Percentiles rank a stretch among this genome's conserved stretches.
Evolutionary conservation across 1,284 basidiomycete species (phyloP).

Genomic region (Ustilago curta): DNA sequence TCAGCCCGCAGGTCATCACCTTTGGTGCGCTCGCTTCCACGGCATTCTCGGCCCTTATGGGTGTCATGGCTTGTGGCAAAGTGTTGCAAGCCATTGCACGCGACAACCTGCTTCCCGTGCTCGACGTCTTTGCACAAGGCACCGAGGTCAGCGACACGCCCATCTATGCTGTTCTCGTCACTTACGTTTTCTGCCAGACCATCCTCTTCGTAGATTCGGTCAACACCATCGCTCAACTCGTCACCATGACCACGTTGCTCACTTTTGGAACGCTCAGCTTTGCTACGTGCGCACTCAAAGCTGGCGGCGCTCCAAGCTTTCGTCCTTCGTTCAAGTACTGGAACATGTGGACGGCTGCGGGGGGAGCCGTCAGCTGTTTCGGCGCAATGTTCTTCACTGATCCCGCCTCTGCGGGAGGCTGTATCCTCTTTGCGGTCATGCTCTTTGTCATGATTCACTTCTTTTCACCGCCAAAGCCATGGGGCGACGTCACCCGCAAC

Average conservation of each 20-base stretch:
- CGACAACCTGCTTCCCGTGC: conserved; percentile 64
- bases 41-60: conserved; percentile 68
- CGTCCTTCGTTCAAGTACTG: conserved; percentile 69
- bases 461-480: conserved; percentile 67
- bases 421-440: conserved; percentile 61
- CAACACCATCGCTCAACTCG: conserved; percentile 68
- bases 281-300: conserved; percentile 67
- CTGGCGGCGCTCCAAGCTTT: conserved; percentile 68
- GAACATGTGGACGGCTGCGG: conserved; percentile 69
- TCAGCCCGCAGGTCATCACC: conserved; percentile 64
- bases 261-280: conserved; percentile 67
- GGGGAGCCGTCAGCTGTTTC: conserved; percentile 60
- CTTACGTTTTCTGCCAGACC: conserved; percentile 63
- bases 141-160: conserved; percentile 66
- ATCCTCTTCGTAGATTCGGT: conserved; percentile 66
- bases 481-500: conserved; percentile 69
- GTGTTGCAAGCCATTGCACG: conserved; percentile 68
- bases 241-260: conserved; percentile 68
- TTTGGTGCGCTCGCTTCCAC: conserved; percentile 66
- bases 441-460: conserved; percentile 67
- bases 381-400: conserved; percentile 68
- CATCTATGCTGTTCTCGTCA: conserved; percentile 64
- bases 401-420: conserved; percentile 53
- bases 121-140: conserved; percentile 66
- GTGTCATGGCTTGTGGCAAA: conserved; percentile 68